phyloP scores from a whole-genome alignment of 352 stramenopile species.

The Globisporangium nunn region DNA sequence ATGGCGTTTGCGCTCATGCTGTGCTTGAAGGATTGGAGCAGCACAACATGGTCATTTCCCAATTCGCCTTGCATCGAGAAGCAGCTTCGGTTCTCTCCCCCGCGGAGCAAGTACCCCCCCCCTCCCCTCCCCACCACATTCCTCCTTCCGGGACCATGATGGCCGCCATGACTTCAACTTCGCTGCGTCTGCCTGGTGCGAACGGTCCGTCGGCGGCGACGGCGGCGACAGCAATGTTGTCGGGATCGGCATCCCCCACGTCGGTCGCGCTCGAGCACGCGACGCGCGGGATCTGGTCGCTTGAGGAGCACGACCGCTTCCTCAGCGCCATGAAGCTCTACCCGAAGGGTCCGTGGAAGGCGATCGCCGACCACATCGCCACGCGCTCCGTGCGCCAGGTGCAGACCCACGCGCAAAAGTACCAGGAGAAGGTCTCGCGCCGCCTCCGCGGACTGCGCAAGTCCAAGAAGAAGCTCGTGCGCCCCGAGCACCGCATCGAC shows the following conservation, averaged over 20 bases:
- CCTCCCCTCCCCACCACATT: not conserved
- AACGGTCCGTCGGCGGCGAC: conserved; percentile 4
- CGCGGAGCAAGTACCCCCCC: not conserved
- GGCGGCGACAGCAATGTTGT: not conserved
- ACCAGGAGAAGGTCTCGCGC: conserved; percentile 66
- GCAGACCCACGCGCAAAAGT: conserved; percentile 78
- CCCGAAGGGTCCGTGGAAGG: conserved; percentile 66
- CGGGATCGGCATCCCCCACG: too few species aligned
- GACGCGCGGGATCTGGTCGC: conserved; percentile 46
- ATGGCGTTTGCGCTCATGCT: not conserved
- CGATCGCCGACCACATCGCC: conserved; percentile 60
- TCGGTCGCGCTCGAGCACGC: conserved; percentile 3
- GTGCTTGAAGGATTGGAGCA: not conserved
- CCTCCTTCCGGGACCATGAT: conserved; percentile 6
- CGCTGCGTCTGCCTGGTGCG: conserved; percentile 7
- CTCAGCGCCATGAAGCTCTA: conserved; percentile 58
- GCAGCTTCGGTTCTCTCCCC: not conserved
- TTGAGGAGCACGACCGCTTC: conserved; percentile 68
- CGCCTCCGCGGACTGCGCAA: conserved; percentile 59
- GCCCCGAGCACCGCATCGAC: conserved; percentile 47
- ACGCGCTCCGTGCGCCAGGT: conserved; percentile 65
- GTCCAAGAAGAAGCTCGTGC: conserved; percentile 62
- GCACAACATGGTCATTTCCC: conserved; percentile 4
- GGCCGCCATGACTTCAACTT: conserved; percentile 15
- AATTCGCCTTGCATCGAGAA: conserved; percentile 4